These are phyloP conservation scores for Lolium rigidum DNA, from an alignment of 176 grass and related monocot species.

Conservation along the genomic window DNA sequence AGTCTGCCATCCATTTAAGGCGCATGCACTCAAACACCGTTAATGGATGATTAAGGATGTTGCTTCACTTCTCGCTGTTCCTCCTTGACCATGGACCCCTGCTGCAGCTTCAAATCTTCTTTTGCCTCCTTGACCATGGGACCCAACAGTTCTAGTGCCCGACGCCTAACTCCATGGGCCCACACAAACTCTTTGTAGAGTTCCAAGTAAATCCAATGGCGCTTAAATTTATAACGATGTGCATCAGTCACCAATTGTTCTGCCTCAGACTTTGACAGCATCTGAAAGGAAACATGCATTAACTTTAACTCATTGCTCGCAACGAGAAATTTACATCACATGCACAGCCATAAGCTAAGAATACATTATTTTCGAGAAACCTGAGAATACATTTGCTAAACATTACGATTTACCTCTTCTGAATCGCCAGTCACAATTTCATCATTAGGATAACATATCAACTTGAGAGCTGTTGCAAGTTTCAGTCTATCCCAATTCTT, in stretches of 20 bases:
- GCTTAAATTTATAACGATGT: background rate
- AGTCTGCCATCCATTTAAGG: background rate
- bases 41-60: conserved; percentile 8
- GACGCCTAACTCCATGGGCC: background rate
- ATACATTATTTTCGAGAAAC: background rate
- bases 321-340: background rate
- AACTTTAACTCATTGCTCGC: background rate
- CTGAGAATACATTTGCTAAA: conserved; percentile 1
- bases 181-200: background rate
- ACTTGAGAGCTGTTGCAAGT: conserved; percentile 19
- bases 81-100: background rate
- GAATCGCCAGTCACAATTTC: background rate
- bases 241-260: background rate
- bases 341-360: background rate
- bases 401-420: conserved; percentile 1
- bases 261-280: background rate
- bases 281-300: background rate
- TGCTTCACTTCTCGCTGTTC: background rate
- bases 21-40: background rate
- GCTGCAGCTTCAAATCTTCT: background rate
- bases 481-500: conserved; percentile 12
- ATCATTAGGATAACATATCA: conserved; percentile 3
- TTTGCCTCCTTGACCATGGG: background rate
- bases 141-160: background rate
- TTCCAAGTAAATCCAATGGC: background rate